phyloP scores from a whole-genome alignment of 768 basidiomycete genomes.

The Candolleomyces aberdarensis region DNA sequence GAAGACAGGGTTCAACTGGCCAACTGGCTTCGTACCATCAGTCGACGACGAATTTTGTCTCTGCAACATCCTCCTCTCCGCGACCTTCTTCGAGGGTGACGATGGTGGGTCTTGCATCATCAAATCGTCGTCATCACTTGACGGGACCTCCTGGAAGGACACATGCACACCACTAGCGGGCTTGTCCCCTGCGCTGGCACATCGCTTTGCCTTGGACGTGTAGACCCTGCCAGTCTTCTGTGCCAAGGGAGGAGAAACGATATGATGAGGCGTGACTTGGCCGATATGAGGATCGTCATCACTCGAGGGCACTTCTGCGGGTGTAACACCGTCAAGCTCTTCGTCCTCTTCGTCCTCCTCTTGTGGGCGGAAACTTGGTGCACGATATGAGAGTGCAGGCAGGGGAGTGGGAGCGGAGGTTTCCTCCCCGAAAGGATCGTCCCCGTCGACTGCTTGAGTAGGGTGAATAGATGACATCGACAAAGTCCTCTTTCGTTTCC shows the following conservation, averaged over 20 bases:
- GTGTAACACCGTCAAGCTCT: constrained; percentile 6
- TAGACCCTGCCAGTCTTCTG: not conserved
- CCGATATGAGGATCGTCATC: constrained; percentile 65
- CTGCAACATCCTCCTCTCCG: constrained; percentile 6
- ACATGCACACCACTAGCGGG: not conserved
- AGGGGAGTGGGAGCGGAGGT: constrained; percentile 6
- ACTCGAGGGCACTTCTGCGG: constrained; percentile 40
- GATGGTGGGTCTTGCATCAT: not conserved
- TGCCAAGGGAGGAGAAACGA: constrained; percentile 50
- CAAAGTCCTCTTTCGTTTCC: constrained; percentile 1
- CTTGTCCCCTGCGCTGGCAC: not conserved
- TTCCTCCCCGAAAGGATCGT: constrained; percentile 33
- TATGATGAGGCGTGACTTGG: constrained; percentile 67
- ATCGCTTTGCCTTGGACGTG: not conserved
- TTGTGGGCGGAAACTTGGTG: constrained; percentile 3
- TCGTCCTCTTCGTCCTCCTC: constrained; percentile 9
- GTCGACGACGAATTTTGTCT: not conserved
- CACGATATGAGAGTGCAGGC: constrained; percentile 11
- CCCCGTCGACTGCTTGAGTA: not conserved
- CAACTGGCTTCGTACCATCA: not conserved
- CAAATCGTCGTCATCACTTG: constrained; percentile 2
- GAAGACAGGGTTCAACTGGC: not conserved
- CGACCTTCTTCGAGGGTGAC: constrained; percentile 4
- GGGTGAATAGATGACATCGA: not conserved
- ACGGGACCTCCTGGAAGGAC: constrained; percentile 1